Evolutionary conservation across 345 rosid species (phyloP).

Genomic region (Psidium guajava): DNA sequence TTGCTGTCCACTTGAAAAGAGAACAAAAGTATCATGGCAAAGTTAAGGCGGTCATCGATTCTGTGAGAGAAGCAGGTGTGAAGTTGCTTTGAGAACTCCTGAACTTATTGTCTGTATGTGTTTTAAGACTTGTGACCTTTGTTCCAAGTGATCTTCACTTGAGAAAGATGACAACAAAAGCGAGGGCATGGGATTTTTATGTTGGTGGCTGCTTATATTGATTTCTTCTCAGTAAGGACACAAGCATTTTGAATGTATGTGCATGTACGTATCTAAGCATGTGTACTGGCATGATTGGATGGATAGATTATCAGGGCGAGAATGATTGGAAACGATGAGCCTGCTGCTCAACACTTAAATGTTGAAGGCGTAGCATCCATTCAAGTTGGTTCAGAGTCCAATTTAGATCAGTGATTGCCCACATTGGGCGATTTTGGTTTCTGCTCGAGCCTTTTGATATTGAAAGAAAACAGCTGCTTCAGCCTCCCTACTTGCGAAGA

Average conservation of each 20-base stretch:
- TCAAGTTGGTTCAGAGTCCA: not conserved
- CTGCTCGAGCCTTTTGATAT: not conserved
- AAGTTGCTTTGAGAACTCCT: slow-evolving; percentile 29
- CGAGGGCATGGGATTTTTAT: not conserved
- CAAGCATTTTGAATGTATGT: not conserved
- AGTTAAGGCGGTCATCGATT: slow-evolving; percentile 80
- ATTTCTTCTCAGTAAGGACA: not conserved
- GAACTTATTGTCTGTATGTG: not conserved
- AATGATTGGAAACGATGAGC: not conserved
- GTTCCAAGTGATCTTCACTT: not conserved
- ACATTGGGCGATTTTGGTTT: not conserved
- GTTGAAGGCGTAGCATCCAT: not conserved
- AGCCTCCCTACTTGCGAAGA: fast-evolving
- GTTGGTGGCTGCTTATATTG: not conserved
- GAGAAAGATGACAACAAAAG: slow-evolving; percentile 15
- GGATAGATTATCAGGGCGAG: not conserved
- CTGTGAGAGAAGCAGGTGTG: slow-evolving; percentile 57
- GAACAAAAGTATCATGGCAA: slow-evolving; percentile 85
- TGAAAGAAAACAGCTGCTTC: not conserved
- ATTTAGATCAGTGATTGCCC: not conserved
- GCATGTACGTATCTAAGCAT: not conserved
- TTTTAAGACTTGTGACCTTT: not conserved
- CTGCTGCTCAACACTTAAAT: not conserved
- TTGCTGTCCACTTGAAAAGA: slow-evolving; percentile 44
- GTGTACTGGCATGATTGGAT: not conserved